These are phyloP conservation scores for Gaultheria prostrata DNA, from an alignment of 148 eudicot genomes.

Conservation along the genomic window DNA sequence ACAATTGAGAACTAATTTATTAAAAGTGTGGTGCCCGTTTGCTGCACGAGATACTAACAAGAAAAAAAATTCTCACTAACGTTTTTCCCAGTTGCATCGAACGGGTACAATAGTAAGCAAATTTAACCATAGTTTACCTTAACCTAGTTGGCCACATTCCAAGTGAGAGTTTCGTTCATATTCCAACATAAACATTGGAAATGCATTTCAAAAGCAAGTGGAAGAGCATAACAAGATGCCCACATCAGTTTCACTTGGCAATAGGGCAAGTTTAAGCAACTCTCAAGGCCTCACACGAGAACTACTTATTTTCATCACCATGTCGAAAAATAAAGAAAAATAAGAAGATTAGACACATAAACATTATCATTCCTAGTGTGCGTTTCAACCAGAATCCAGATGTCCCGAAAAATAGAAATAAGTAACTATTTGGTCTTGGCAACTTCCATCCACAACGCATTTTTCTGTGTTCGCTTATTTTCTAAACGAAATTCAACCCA, in stretches of 20 bases:
- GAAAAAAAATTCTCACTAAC: too few relatives aligned
- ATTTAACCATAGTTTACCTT: too few relatives aligned
- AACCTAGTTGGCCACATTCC: too few relatives aligned
- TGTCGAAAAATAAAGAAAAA: neutral
- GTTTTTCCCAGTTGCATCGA: too few relatives aligned
- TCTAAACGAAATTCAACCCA: neutral
- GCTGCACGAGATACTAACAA: too few relatives aligned
- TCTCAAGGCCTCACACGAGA: neutral
- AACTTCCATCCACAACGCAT: neutral
- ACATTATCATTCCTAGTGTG: neutral
- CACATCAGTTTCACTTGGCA: neutral
- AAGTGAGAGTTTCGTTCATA: neutral
- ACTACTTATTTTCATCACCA: neutral
- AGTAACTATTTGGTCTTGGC: neutral
- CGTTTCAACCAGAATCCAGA: neutral
- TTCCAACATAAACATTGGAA: neutral
- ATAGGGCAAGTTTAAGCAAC: neutral
- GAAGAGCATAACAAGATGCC: neutral
- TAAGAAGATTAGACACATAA: neutral
- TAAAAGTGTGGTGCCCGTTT: too few relatives aligned
- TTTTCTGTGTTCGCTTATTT: neutral
- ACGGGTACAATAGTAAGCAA: too few relatives aligned
- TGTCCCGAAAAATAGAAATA: neutral
- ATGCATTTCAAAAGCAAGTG: neutral
- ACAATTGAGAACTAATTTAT: too few relatives aligned